Percentiles rank a stretch among this genome's conserved stretches.
Evolutionary conservation across 1,139 yeast species (phyloP).

Genomic region (Magnusiomyces tetraspermus): DNA sequence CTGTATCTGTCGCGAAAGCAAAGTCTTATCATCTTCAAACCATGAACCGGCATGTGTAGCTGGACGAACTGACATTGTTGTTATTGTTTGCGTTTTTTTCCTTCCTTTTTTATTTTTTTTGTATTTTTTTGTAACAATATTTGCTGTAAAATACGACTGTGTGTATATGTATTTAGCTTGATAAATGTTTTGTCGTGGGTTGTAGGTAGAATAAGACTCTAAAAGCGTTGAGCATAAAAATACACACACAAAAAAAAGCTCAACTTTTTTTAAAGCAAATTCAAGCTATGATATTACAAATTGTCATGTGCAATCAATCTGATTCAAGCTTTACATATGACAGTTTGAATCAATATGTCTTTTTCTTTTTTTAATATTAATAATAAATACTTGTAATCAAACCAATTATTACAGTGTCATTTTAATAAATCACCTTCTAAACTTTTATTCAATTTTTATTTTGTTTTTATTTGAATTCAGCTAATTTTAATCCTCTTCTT

Average conservation of each 20-base stretch:
- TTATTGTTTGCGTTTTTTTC: too few relatives aligned
- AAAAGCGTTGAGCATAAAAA: neutral
- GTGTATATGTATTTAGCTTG: too few relatives aligned
- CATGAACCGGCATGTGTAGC: conserved; percentile 90
- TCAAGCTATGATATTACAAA: neutral
- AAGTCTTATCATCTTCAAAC: conserved; percentile 48
- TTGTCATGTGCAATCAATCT: neutral
- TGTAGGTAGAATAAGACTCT: too few relatives aligned
- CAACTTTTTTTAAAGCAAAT: neutral
- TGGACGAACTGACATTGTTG: conserved; percentile 38
- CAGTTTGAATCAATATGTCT: too few relatives aligned
- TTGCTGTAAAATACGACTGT: neutral
- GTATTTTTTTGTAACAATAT: neutral
- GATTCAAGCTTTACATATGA: too few relatives aligned
- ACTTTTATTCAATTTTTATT: too few relatives aligned
- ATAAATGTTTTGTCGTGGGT: too few relatives aligned
- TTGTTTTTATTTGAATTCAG: too few relatives aligned
- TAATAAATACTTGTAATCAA: too few relatives aligned
- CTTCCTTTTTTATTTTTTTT: neutral
- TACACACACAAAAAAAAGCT: neutral
- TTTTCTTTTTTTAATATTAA: too few relatives aligned
- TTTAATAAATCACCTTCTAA: too few relatives aligned
- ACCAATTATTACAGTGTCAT: too few relatives aligned
- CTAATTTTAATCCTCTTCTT: conserved; percentile 22
- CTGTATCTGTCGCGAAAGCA: conserved; percentile 43